Conservation (phyloP, 2,329 filamentous ascomycete species). For the Trichocomaceae sp. region DNA sequence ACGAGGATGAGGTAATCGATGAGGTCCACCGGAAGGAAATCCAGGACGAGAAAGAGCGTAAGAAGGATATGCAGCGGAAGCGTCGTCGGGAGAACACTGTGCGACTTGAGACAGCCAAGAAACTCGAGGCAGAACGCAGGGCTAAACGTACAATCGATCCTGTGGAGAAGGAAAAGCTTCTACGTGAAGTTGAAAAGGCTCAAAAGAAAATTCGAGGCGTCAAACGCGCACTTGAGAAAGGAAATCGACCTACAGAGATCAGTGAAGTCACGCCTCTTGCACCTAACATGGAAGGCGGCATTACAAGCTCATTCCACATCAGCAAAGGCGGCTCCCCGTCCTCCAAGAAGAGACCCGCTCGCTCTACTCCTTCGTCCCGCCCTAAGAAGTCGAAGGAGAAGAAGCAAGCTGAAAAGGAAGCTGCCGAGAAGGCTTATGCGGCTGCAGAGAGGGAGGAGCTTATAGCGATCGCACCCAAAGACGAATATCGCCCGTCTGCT, state of each 20-base stretch:
- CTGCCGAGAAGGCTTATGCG: conserved; percentile 80
- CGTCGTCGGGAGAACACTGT: conserved; percentile 89
- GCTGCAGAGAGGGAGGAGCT: conserved; percentile 48
- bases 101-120: conserved; percentile 79
- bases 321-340: conserved; percentile 47
- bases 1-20: conserved; percentile 73
- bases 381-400: conserved; percentile 82
- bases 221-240: conserved; percentile 77
- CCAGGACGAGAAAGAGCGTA: conserved; percentile 93
- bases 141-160: conserved; percentile 75
- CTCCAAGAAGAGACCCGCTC: conserved; percentile 50
- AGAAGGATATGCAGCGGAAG: conserved; percentile 99
- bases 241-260: conserved; percentile 67
- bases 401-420: conserved; percentile 63
- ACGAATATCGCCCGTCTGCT: conserved; percentile 44
- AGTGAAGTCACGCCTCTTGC: conserved; percentile 64
- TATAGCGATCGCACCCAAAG: conserved; percentile 50
- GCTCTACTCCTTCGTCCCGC: conserved; percentile 47
- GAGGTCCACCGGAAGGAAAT: conserved; percentile 87
- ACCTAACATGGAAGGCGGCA: conserved; percentile 75
- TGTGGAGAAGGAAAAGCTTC: conserved; percentile 69
- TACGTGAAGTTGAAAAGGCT: conserved; percentile 80
- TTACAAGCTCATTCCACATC: conserved; percentile 75
- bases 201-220: conserved; percentile 91
- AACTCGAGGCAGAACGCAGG: conserved; percentile 68